A percentile compares a stretch with the other conserved stretches of the same genome.
These are phyloP conservation scores for Plasmodium blacklocki DNA, from an alignment of 169 alveolate genomes.

Conservation along the genomic window DNA sequence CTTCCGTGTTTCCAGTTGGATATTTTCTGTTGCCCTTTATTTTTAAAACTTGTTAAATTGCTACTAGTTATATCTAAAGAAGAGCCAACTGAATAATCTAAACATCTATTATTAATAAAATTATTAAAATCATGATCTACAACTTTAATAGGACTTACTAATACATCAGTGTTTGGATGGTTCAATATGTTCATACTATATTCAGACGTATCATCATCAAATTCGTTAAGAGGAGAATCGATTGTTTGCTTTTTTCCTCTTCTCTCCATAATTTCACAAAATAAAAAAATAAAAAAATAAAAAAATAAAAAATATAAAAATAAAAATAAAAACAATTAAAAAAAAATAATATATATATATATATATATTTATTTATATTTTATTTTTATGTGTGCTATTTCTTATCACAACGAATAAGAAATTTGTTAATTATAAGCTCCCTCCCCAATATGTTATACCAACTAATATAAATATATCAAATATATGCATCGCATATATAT, in stretches of 20 bases:
- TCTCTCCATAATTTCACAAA: constrained; percentile 2
- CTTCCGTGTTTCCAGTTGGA: background rate
- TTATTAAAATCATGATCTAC: constrained; percentile 42
- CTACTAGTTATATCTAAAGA: constrained; percentile 23
- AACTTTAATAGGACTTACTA: constrained; percentile 12
- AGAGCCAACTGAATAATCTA: constrained; percentile 24
- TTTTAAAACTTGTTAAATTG: constrained; percentile 3
- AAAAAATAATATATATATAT: background rate
- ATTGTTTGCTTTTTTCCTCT: background rate
- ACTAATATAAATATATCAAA: too few relatives aligned
- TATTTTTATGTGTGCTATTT: too few relatives aligned
- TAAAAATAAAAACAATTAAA: background rate
- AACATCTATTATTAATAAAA: constrained; percentile 26
- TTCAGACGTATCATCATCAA: constrained; percentile 11
- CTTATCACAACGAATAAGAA: too few relatives aligned
- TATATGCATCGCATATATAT: too few relatives aligned
- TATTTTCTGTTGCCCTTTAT: constrained; percentile 3
- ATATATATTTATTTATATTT: too few relatives aligned
- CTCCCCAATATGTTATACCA: too few relatives aligned
- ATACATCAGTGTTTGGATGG: background rate
- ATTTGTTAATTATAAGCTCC: too few relatives aligned
- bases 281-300: background rate
- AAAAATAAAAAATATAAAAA: constrained; percentile 19
- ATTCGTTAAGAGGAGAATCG: background rate
- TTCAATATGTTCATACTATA: constrained; percentile 5